These are phyloP conservation scores for Ustilago cynodontis DNA, from an alignment of 1,284 basidiomycete species.

Conservation along the genomic window DNA sequence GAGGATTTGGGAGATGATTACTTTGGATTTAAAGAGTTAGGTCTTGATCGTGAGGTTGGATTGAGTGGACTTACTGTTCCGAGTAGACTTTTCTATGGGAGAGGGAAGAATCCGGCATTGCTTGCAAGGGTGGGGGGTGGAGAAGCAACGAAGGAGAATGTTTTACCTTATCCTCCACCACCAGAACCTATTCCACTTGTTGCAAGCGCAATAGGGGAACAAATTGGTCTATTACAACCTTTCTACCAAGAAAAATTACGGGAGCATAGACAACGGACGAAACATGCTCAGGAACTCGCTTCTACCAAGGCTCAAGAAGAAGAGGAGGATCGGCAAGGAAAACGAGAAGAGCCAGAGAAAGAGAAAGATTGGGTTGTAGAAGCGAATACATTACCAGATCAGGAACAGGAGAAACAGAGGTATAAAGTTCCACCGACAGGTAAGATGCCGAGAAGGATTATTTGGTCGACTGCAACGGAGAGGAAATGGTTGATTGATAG, in stretches of 20 bases:
- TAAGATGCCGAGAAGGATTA: conserved; percentile 58
- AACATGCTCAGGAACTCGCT: conserved; percentile 16
- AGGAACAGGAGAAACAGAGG: conserved; percentile 60
- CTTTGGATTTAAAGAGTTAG: conserved; percentile 86
- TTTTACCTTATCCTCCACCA: conserved; percentile 78
- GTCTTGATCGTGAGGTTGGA: conserved; percentile 89
- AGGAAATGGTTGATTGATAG: conserved; percentile 9
- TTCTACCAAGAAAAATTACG: conserved; percentile 74
- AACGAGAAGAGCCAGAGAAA: conserved; percentile 17
- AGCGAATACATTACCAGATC: conserved; percentile 54
- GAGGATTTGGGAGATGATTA: conserved; percentile 92
- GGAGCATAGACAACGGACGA: conserved; percentile 30
- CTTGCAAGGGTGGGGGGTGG: neutral
- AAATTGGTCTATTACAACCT: conserved; percentile 84
- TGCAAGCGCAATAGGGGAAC: conserved; percentile 77
- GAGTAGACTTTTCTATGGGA: conserved; percentile 81
- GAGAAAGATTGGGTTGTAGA: conserved; percentile 19
- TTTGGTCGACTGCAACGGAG: conserved; percentile 26
- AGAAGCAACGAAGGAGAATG: conserved; percentile 17
- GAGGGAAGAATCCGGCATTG: conserved; percentile 56
- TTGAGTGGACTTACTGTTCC: conserved; percentile 83
- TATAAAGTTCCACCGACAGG: conserved; percentile 67
- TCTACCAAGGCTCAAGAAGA: neutral
- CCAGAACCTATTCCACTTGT: conserved; percentile 81
- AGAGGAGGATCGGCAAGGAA: conserved; percentile 3